A percentile compares a stretch with the other conserved stretches of the same genome.
Evolutionary conservation across 2,329 filamentous ascomycete species (phyloP).

Genomic region (Ophiognomonia clavigignenti-juglandacearum): DNA sequence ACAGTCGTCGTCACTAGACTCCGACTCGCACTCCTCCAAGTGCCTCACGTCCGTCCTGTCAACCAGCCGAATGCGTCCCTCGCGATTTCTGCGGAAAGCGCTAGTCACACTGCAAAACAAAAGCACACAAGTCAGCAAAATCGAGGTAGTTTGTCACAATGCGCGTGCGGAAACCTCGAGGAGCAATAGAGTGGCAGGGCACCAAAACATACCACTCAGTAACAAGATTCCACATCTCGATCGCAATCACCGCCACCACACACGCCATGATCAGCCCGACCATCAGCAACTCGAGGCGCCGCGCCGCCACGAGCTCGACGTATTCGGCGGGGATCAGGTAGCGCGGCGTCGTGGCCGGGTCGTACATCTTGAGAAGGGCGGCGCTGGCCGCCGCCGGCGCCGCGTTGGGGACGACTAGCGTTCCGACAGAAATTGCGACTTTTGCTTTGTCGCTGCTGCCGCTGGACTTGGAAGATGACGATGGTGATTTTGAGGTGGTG

Average conservation of each 20-base stretch:
- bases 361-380: not conserved
- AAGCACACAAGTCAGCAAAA: too few relatives aligned
- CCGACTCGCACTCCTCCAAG: too few relatives aligned
- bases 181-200: too few relatives aligned
- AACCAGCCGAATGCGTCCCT: too few relatives aligned
- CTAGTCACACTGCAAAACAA: too few relatives aligned
- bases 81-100: too few relatives aligned
- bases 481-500: conserved; percentile 20
- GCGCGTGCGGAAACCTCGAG: too few relatives aligned
- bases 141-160: not conserved
- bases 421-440: conserved; percentile 9
- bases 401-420: conserved; percentile 4
- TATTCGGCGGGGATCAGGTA: conserved; percentile 1
- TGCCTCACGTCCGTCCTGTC: too few relatives aligned
- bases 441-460: not conserved
- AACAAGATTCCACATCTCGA: conserved; percentile 23
- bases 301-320: not conserved
- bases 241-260: conserved; percentile 24
- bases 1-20: too few relatives aligned
- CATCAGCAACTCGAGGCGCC: conserved; percentile 26
- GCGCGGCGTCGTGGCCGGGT: not conserved
- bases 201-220: conserved; percentile 19
- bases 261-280: conserved; percentile 26
- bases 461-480: conserved; percentile 2
- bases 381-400: not conserved